Base-by-base conservation (phyloP, 2,329 filamentous ascomycete species). In the Exutisphaerella laricina region DNA sequence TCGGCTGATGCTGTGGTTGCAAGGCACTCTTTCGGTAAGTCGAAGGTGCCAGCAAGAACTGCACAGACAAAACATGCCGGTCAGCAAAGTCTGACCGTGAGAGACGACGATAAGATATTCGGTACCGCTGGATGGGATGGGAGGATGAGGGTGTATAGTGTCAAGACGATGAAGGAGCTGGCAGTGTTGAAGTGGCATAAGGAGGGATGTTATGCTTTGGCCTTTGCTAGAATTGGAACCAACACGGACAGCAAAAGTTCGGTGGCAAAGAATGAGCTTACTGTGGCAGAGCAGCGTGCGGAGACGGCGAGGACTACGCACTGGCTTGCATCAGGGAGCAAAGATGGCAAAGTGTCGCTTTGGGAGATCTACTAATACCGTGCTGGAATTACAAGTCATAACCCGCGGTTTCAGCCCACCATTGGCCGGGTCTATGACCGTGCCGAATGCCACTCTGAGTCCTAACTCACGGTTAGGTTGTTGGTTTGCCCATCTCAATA, bases 171-270 rank as follows among this genome's bases (percentile, higher is more conserved):
- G 72, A 85, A 83, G 58, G 89, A 97, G 64, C 66, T 97, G 8
- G 92, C 90, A 0, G 88, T 96, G 41, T 69, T 97, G 50, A 94
- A 94, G 65, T 97, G 90, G 90, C 92, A 97, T 65, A 81, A 84
- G 54, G 83, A 85, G 22, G 89, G 89, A 1, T 89, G 87, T 51
- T 96, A 92, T 66, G 78, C 86, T 3, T 75, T 86, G 13, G 82
- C 79, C 1, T 94, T 97, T 68, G 82, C 74, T 0, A 56, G 67
- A 2, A 54, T 77, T 2, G 38, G 12, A n/a, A n/a, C 7, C 4
- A 17, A 28, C 13, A 10, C 6, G n/a, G 6, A 10, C 22, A 25
- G 21, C 5, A 6, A 29, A 36, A 16, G 18, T 12, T 18, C 9
- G 2, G 39, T 48, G 14, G 42, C 22, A 10, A 43, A 45, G 21